These are phyloP conservation scores for Daphne laureola DNA, from an alignment of 441 rosid genomes.

Conservation along the genomic window DNA sequence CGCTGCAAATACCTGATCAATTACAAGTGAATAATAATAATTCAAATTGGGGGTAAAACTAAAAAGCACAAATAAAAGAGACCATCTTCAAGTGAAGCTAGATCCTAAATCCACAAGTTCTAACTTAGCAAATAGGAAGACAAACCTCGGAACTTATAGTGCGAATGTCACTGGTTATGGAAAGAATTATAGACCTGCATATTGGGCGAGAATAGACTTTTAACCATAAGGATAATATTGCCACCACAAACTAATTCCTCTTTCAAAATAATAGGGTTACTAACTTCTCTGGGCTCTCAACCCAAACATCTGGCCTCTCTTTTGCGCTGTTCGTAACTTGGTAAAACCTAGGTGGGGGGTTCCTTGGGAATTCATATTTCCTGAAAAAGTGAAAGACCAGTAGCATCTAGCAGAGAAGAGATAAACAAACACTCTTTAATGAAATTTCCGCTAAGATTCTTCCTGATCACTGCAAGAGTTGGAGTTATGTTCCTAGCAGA, in stretches of 20 bases:
- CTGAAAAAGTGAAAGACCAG: constrained; percentile 34
- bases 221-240: constrained; percentile 7
- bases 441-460: too few species aligned
- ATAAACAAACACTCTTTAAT: too few species aligned
- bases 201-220: constrained; percentile 6
- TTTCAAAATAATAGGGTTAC: constrained; percentile 19
- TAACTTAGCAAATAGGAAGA: constrained; percentile 13
- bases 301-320: constrained; percentile 99
- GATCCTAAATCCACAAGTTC: neutral
- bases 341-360: constrained; percentile 77
- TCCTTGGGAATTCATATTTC: constrained; percentile 85
- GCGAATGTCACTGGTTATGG: constrained; percentile 93
- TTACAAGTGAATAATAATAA: constrained; percentile 8
- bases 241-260: constrained; percentile 7
- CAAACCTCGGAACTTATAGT: constrained; percentile 94
- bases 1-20: constrained; percentile 80
- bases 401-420: neutral
- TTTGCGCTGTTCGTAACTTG: constrained; percentile 81
- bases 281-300: constrained; percentile 95
- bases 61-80: constrained; percentile 13
- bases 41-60: constrained; percentile 4
- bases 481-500: too few species aligned
- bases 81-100: constrained; percentile 5
- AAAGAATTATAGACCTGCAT: constrained; percentile 78
- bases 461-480: too few species aligned